Percentiles rank a stretch among this genome's conserved stretches.
Evolutionary conservation across 768 basidiomycete genomes (phyloP).

Genomic region (Rhodosporidiobolus sp.): DNA sequence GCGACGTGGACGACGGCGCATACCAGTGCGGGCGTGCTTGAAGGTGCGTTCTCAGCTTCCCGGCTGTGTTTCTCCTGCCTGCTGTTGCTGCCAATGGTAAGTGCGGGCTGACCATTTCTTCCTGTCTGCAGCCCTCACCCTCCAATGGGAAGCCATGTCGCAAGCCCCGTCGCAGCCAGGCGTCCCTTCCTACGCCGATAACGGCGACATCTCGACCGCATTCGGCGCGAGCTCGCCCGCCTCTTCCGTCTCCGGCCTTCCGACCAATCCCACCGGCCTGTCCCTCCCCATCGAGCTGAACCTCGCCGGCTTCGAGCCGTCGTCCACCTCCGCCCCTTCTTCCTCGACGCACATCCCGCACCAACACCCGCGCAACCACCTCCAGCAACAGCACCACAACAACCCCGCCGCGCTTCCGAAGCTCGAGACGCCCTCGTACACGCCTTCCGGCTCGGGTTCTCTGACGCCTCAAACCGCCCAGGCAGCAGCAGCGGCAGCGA

Average conservation of each 20-base stretch:
- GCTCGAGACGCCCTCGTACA: background rate
- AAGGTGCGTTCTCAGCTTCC: too few species aligned
- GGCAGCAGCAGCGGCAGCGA: background rate
- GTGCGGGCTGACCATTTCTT: background rate
- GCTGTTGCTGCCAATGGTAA: too few species aligned
- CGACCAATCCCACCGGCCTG: background rate
- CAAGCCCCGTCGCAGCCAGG: background rate
- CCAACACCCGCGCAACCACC: background rate
- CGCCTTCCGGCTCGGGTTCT: background rate
- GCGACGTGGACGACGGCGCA: constrained; percentile 32
- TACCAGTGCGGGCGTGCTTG: constrained; percentile 37
- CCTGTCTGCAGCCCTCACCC: background rate
- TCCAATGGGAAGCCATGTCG: constrained; percentile 9
- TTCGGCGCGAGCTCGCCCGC: background rate
- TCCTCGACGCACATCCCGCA: background rate
- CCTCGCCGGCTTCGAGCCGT: background rate
- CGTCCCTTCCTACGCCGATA: background rate
- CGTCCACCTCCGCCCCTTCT: background rate
- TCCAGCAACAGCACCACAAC: too few species aligned
- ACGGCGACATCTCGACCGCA: background rate
- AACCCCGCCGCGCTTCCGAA: background rate
- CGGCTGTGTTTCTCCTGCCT: background rate
- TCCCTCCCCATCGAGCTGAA: background rate
- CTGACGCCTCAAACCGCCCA: background rate
- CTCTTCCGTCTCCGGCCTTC: background rate